Evolutionary conservation across 2,329 filamentous ascomycete genomes (phyloP), one percentile per base, ranked within the genome.

Genomic region (Tolypocladium pustulatum): DNA sequence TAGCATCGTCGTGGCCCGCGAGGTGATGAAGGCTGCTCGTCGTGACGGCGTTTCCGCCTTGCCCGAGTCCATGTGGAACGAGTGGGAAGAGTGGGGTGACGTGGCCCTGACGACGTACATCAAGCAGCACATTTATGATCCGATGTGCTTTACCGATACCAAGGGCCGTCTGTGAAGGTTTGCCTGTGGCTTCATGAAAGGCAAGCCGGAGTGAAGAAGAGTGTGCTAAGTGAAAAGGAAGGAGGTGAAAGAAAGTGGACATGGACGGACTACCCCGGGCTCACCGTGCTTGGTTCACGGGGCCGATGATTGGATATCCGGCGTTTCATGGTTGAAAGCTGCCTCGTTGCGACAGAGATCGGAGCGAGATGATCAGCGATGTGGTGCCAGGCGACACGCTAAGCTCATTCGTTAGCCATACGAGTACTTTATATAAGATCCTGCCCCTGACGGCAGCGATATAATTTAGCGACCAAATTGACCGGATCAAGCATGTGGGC

Each of bases 21-120:
- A 93, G 75, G 92, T 97, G 65, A 97, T 97, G 81, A 92, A 94
- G 72, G 87, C 90, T 27, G 92, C 93, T 7, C 89, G 95, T 67
- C 80, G 87, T 63, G 90, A 90, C 66, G 88, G 89, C 61, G 89
- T 96, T 56, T 87, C 87, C 68, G 75, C 76, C 61, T 76, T 91
- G 58, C 78, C 80, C 56, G 88, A 92, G 63, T 80, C 81, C 62
- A 81, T 88, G 69, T 88, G 90, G 80, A 74, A 85, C 61, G 84
- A 87, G 71, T 91, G 87, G 83, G 84, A 87, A 73, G 84, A 87
- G 72, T 86, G 84, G 84, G 84, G 84, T 56, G 84, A 87, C 65
- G 82, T 85, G 41, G 80, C 81, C 57, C 73, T 87, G 65, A 81
- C 76, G 49, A 76, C 77, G 61, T 86, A 72, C 73, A 86, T 87